These are phyloP conservation scores for Paramecium caudatum DNA, from an alignment of 73 alveolate genomes.

Conservation along the genomic window DNA sequence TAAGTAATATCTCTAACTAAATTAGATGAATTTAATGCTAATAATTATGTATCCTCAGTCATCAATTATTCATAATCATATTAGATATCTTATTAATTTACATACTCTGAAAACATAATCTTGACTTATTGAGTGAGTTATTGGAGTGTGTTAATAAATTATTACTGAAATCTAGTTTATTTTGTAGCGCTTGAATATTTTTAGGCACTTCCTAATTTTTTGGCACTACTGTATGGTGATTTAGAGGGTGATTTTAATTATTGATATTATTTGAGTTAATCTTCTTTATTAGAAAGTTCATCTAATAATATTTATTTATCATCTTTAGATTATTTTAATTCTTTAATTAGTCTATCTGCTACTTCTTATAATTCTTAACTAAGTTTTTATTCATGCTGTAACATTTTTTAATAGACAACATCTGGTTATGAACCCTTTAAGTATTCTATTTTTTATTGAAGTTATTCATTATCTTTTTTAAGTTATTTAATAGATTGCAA, in stretches of 20 bases:
- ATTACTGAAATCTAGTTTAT: constrained; percentile 11
- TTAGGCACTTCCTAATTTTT: too few species aligned
- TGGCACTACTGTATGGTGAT: not conserved
- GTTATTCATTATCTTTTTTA: not conserved
- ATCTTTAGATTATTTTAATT: constrained; percentile 21
- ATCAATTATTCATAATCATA: constrained; percentile 45
- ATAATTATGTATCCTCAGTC: constrained; percentile 25
- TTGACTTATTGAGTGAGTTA: not conserved
- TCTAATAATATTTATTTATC: constrained; percentile 55
- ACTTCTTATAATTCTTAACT: constrained; percentile 44
- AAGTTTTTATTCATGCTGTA: constrained; percentile 23
- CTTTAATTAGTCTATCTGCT: constrained; percentile 29
- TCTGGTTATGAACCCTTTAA: not conserved
- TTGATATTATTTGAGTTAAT: not conserved
- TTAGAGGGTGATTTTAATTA: not conserved
- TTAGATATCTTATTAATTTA: not conserved
- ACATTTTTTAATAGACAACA: constrained; percentile 58
- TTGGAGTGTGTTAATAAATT: not conserved
- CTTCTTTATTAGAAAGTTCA: not conserved
- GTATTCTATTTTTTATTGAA: constrained; percentile 16
- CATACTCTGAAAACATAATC: not conserved
- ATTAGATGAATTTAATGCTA: constrained; percentile 18
- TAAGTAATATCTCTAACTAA: constrained; percentile 13
- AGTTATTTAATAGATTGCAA: not conserved
- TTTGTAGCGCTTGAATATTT: constrained; percentile 50